Conservation (phyloP, 306 rosid genomes). For the Amphicarpaea edgeworthii region DNA sequence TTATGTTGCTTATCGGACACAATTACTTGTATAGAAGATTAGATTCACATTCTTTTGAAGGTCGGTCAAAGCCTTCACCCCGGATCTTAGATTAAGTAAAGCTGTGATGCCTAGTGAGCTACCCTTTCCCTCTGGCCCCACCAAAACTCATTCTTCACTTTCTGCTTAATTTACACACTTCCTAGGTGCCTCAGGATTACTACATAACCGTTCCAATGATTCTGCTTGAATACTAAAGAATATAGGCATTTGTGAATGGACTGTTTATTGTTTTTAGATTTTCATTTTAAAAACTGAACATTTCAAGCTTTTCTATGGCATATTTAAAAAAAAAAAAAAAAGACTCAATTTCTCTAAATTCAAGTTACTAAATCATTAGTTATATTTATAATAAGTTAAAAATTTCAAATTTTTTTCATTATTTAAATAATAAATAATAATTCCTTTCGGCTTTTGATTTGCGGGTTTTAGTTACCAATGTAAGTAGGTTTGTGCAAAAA, state of each 20-base stretch:
- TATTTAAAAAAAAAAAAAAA: too few species aligned
- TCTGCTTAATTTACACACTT: neutral
- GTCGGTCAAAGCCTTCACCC: constrained; percentile 22
- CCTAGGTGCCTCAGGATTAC: neutral
- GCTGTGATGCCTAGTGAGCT: neutral
- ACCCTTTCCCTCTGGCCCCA: neutral
- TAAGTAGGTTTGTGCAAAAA: too few species aligned
- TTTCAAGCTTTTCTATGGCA: too few species aligned
- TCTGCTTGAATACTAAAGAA: neutral
- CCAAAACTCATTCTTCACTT: neutral
- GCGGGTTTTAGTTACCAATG: too few species aligned
- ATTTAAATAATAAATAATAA: too few species aligned
- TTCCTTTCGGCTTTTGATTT: too few species aligned
- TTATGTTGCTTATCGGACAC: constrained; percentile 59
- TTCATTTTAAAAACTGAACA: too few species aligned
- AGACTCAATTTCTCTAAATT: too few species aligned
- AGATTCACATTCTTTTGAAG: constrained; percentile 23
- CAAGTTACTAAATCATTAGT: too few species aligned
- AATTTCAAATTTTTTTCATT: too few species aligned
- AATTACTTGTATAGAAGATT: constrained; percentile 57
- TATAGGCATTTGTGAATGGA: neutral
- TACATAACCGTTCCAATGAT: neutral
- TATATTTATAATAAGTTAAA: too few species aligned
- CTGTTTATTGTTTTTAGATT: too few species aligned
- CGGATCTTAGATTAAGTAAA: neutral